A percentile compares a stretch with the other conserved stretches of the same genome.
These are phyloP conservation scores for Lathyrus oleraceus DNA, from an alignment of 306 rosid genomes.

Conservation along the genomic window DNA sequence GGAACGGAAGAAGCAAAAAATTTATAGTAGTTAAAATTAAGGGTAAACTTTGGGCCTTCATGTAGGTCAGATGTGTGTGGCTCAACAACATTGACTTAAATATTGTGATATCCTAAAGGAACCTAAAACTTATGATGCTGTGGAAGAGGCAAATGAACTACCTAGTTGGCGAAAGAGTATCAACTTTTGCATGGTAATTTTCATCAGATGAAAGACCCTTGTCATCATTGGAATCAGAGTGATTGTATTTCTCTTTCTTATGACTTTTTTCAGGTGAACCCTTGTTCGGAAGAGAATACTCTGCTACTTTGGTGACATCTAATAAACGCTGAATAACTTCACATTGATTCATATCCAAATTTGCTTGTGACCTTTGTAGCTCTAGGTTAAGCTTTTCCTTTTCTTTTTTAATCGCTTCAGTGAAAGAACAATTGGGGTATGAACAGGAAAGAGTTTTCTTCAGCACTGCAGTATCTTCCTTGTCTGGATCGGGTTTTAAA, in stretches of 20 bases:
- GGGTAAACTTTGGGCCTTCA: conserved; percentile 8
- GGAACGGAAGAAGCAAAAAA: conserved; percentile 19
- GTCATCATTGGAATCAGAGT: conserved; percentile 52
- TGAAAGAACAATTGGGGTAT: conserved; percentile 82
- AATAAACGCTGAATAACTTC: conserved; percentile 88
- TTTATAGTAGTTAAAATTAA: conserved; percentile 18
- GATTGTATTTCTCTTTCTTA: conserved; percentile 55
- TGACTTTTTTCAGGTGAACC: conserved; percentile 54
- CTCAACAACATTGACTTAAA: conserved; percentile 20
- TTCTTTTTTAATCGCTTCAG: conserved; percentile 79
- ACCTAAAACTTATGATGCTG: not conserved
- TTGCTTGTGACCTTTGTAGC: conserved; percentile 84
- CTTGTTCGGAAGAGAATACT: conserved; percentile 60
- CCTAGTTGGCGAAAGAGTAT: conserved; percentile 56
- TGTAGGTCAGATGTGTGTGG: conserved; percentile 22
- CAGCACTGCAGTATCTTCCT: conserved; percentile 65
- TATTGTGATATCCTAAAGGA: conserved; percentile 3
- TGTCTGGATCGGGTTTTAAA: conserved; percentile 82
- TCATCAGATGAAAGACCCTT: conserved; percentile 62
- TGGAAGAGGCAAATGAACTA: conserved; percentile 34
- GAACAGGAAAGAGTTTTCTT: conserved; percentile 94
- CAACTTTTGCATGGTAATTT: conserved; percentile 48
- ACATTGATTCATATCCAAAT: conserved; percentile 79
- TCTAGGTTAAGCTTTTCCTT: conserved; percentile 91
- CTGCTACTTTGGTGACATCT: conserved; percentile 83